Percentiles rank a stretch among this genome's conserved stretches.
phyloP scores from a whole-genome alignment of 768 basidiomycete genomes.

The Lepiota venenata region DNA sequence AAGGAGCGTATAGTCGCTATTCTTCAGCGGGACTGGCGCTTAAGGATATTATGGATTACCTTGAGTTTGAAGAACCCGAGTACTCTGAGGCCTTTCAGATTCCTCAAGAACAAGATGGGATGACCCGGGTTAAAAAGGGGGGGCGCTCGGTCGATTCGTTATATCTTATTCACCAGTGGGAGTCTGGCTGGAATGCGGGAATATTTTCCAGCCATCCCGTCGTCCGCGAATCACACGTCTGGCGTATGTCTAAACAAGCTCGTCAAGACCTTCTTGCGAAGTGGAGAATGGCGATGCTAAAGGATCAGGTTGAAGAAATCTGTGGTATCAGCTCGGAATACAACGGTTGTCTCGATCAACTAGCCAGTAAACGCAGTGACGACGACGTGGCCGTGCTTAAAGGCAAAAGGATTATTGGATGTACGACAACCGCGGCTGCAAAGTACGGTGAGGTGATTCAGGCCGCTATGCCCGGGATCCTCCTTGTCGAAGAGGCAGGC shows the following conservation, averaged over 20 bases:
- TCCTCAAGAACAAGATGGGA: conserved; percentile 38
- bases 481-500: conserved; percentile 72
- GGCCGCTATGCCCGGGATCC: conserved; percentile 42
- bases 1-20: conserved; percentile 8
- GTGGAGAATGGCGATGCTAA: conserved; percentile 35
- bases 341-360: conserved; percentile 32
- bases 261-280: conserved; percentile 24
- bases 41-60: conserved; percentile 35
- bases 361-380: conserved; percentile 34
- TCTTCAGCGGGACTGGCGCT: conserved; percentile 8
- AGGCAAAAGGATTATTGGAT: conserved; percentile 56
- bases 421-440: conserved; percentile 69
- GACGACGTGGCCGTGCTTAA: conserved; percentile 30
- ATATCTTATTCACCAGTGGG: conserved; percentile 51
- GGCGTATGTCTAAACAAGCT: conserved; percentile 27
- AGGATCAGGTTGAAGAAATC: conserved; percentile 30
- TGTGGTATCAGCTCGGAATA: conserved; percentile 32
- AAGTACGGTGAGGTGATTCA: conserved; percentile 49
- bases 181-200: conserved; percentile 40
- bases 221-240: conserved; percentile 27
- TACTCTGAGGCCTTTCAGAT: conserved; percentile 45
- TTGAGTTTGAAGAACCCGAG: conserved; percentile 49
- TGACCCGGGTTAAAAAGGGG: conserved; percentile 37
- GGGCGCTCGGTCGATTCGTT: conserved; percentile 29
- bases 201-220: conserved; percentile 26